Base-by-base conservation (phyloP, 805 yeast genomes). In the Ogataea degrootiae region DNA sequence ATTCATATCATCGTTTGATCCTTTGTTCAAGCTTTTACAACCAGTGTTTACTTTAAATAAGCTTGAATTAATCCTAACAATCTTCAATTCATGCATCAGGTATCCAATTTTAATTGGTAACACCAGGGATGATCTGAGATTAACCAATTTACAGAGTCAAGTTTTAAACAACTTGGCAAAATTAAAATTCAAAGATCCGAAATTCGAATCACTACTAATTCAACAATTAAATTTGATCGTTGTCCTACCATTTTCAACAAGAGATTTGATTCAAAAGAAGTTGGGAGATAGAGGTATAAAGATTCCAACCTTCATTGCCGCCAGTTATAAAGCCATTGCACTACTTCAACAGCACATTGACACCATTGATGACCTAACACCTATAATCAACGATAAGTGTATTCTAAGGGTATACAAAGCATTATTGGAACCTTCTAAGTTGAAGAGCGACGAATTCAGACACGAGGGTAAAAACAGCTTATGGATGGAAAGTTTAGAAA, bases 41-140 rank as follows among this genome's bases (percentile, higher is more conserved):
- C 66, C 63, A 2, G 63, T 56, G 26, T 60, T 65, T 39, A 67
- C 68, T 19, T 57, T 53, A 26, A 65, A 47, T 21, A 72, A 61
- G 64, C 69, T 80, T n/a, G 76, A 71, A 39, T 68, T 63, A 21
- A 70, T 85, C n/a, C 63, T 88, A 35, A 68, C 68, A n/a, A 66
- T 82, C 5, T 74, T 92, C 58, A 79, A 79, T 56, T 72, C 81
- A 15, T 80, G 89, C 48, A 79, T 86, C 1, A 69, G 87, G 37
- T 89, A 85, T 62, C 96, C 95, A 1, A 73, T 85, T 12, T 69
- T 88, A 35, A 85, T 89, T 8, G 79, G 72, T 31, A 72, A 71
- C 52, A 71, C 71, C 34, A 61, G 68, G 4, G 96, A 89, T 60
- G 68, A 71, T 37, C 58, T 65, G 17, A 77, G 75, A 22, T 79